phyloP scores from a whole-genome alignment of 1,139 yeast species.

The Pichia sp. region DNA sequence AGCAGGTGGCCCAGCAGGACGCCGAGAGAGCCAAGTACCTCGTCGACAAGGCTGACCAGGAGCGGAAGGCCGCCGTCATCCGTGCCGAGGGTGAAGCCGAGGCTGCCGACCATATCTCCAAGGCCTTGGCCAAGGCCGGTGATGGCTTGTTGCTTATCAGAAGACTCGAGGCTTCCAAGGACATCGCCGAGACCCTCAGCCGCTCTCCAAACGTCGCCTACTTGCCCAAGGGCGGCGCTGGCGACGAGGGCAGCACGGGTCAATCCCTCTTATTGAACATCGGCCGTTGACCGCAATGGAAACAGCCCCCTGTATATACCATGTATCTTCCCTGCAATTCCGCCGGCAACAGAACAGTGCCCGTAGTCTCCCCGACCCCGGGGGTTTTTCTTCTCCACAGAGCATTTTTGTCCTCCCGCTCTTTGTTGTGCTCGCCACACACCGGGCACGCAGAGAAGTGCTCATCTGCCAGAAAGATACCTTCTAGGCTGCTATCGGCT shows the following conservation, averaged over 20 bases:
- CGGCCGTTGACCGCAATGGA: conserved; percentile 45
- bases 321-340: background rate
- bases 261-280: conserved; percentile 53
- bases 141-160: conserved; percentile 93
- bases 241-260: conserved; percentile 33
- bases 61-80: conserved; percentile 88
- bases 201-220: conserved; percentile 85
- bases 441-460: no score
- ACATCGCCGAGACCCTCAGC: conserved; percentile 86
- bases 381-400: no score
- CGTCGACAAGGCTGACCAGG: conserved; percentile 97
- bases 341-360: background rate
- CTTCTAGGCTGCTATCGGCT: no score
- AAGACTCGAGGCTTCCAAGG: conserved; percentile 95
- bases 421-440: background rate
- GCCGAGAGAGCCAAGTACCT: conserved; percentile 95
- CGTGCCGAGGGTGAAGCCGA: conserved; percentile 99
- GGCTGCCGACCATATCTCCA: conserved; percentile 92
- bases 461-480: no score
- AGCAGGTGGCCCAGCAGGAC: conserved; percentile 98
- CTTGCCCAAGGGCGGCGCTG: conserved; percentile 59
- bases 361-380: no score
- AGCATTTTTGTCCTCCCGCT: background rate
- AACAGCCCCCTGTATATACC: background rate
- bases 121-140: conserved; percentile 91